Conservation (phyloP, 2,329 filamentous ascomycete genomes). For the Tolypocladium tundrense region DNA sequence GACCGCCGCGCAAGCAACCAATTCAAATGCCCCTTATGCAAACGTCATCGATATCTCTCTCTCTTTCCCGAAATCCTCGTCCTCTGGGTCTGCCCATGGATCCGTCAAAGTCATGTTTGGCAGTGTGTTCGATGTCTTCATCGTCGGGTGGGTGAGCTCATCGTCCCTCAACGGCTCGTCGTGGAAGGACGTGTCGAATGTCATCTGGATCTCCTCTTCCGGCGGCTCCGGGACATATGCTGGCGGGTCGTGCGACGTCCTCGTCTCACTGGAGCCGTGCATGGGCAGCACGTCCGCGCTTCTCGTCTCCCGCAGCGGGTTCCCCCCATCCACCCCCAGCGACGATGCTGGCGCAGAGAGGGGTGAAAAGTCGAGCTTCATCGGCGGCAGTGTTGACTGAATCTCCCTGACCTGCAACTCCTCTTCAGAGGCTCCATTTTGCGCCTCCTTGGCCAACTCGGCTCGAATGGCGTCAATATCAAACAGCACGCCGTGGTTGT, state of each 20-base stretch:
- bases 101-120: constrained; percentile 43
- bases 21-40: constrained; percentile 36
- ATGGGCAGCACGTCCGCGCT: constrained; percentile 30
- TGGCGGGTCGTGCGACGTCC: constrained; percentile 9
- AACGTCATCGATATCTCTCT: constrained; percentile 75
- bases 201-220: constrained; percentile 54
- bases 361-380: constrained; percentile 59
- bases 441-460: constrained; percentile 61
- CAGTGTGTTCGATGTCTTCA: constrained; percentile 33
- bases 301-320: constrained; percentile 31
- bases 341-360: constrained; percentile 17
- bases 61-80: constrained; percentile 61
- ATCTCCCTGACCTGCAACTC: constrained; percentile 64
- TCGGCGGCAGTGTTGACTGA: constrained; percentile 78
- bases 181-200: constrained; percentile 56
- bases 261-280: constrained; percentile 4
- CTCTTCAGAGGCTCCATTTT: constrained; percentile 39
- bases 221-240: constrained; percentile 18
- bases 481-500: constrained; percentile 65
- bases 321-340: constrained; percentile 8
- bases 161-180: constrained; percentile 24
- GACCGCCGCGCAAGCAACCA: neutral
- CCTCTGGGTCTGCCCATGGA: constrained; percentile 61
- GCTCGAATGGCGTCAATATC: constrained; percentile 91
- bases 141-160: constrained; percentile 13